phyloP scores from a whole-genome alignment of 495 filamentous ascomycete species.

The Hyaloscypha variabilis region DNA sequence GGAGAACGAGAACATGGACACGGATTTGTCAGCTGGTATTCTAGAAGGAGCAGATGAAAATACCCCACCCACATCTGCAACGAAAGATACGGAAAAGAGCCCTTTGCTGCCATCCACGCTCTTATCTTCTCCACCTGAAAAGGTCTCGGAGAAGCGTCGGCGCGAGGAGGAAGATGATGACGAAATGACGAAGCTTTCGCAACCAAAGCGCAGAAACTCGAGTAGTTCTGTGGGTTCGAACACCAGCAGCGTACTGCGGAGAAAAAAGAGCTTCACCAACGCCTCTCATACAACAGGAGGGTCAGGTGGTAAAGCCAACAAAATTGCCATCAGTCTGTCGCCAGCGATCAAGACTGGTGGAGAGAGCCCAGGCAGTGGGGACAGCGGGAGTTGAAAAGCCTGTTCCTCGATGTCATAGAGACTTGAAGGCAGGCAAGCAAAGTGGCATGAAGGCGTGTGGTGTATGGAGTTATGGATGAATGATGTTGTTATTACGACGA shows the following conservation, averaged over 20 bases:
- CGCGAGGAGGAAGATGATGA: conserved; percentile 89
- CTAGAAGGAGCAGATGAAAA: conserved; percentile 11
- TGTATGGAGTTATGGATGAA: conserved; percentile 26
- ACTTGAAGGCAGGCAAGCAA: conserved; percentile 6
- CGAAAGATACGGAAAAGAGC: conserved; percentile 11
- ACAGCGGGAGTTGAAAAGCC: conserved; percentile 22
- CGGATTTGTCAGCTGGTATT: conserved; percentile 20
- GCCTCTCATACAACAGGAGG: conserved; percentile 21
- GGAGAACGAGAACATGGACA: conserved; percentile 56
- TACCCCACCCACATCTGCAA: conserved; percentile 13
- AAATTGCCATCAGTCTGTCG: conserved; percentile 34
- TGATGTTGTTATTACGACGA: conserved; percentile 26
- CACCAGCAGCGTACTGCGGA: conserved; percentile 17
- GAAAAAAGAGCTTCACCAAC: conserved; percentile 31
- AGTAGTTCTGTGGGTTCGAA: conserved; percentile 25
- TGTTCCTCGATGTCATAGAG: conserved; percentile 2
- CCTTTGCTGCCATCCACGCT: background rate
- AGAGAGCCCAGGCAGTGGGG: conserved; percentile 24
- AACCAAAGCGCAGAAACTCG: conserved; percentile 33
- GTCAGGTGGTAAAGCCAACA: conserved; percentile 22
- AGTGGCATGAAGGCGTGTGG: conserved; percentile 10
- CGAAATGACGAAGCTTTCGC: conserved; percentile 67
- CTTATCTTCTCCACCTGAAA: conserved; percentile 61
- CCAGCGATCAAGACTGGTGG: conserved; percentile 33
- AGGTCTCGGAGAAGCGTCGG: conserved; percentile 87